Percentiles rank a stretch among this genome's conserved stretches.
Evolutionary conservation across 805 yeast species (phyloP).

Genomic region (Cyberlindnera subsufficiens): DNA sequence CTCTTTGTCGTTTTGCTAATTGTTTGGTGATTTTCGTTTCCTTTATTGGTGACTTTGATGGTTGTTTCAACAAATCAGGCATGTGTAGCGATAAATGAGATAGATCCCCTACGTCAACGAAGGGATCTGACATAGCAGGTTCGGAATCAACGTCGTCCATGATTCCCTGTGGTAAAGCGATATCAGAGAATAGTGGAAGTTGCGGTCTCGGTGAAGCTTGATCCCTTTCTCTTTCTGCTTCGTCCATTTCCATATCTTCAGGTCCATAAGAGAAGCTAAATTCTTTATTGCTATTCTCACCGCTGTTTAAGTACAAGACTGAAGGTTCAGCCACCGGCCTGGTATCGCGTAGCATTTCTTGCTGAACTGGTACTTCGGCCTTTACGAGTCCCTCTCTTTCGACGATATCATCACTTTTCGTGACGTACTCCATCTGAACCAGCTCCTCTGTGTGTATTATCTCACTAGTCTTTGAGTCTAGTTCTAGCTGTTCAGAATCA

Average conservation of each 20-base stretch:
- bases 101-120: neutral
- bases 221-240: neutral
- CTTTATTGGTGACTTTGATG: neutral
- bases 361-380: too few relatives aligned
- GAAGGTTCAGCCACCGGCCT: neutral
- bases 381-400: too few relatives aligned
- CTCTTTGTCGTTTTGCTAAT: neutral
- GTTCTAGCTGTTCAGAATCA: too few relatives aligned
- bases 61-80: neutral
- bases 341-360: neutral
- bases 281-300: too few relatives aligned
- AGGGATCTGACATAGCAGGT: conserved; percentile 4
- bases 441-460: too few relatives aligned
- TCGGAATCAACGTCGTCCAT: conserved; percentile 13
- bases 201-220: neutral
- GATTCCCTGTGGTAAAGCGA: conserved; percentile 23
- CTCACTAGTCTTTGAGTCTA: too few relatives aligned
- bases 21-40: neutral
- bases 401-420: too few relatives aligned
- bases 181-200: conserved; percentile 14
- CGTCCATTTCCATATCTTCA: neutral
- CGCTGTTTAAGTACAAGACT: neutral
- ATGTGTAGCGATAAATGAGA: neutral
- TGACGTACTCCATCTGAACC: too few relatives aligned
- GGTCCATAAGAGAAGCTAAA: neutral